phyloP scores from a whole-genome alignment of 331 rosid species.

The Quercus lobata region DNA sequence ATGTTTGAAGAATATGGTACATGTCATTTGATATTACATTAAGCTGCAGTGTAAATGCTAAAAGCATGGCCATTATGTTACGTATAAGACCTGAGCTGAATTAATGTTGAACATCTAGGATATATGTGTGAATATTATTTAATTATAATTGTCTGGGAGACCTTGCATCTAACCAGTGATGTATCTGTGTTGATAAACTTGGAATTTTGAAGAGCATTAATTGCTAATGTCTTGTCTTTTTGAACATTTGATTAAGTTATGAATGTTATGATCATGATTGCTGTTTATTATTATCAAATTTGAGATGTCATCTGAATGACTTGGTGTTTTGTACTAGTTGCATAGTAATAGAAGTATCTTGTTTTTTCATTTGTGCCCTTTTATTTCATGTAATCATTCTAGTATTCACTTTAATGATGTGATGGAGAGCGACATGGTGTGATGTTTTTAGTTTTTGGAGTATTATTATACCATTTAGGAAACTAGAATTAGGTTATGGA shows the following conservation, averaged over 20 bases:
- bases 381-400: background rate
- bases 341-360: background rate
- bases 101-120: conserved; percentile 17
- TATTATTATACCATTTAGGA: background rate
- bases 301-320: background rate
- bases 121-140: conserved; percentile 4
- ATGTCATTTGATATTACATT: conserved; percentile 33
- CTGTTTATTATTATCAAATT: background rate
- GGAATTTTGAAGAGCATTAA: conserved; percentile 5
- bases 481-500: no score
- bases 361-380: background rate
- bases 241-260: background rate
- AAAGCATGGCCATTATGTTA: conserved; percentile 10
- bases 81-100: conserved; percentile 15
- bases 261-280: background rate
- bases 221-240: background rate
- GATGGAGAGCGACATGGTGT: background rate
- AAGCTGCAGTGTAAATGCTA: conserved; percentile 15
- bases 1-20: conserved; percentile 27
- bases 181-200: background rate
- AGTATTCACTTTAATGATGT: background rate
- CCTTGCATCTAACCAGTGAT: background rate
- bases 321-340: background rate
- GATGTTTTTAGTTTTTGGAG: background rate
- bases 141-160: background rate